These are phyloP conservation scores for Paramecium sexaurelia DNA, from an alignment of 73 alveolate genomes.

Conservation along the genomic window DNA sequence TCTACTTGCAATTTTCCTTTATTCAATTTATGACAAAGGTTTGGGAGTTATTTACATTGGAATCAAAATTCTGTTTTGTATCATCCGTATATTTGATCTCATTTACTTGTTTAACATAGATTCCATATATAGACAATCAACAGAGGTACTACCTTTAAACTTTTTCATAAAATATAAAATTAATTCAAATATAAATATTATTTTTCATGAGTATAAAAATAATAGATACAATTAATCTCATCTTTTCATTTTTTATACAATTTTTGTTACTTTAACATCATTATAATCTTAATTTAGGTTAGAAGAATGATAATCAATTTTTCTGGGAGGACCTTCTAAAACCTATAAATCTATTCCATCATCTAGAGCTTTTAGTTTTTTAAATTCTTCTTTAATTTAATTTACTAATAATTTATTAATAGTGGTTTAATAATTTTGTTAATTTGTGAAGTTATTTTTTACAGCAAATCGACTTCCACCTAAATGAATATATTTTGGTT, in stretches of 20 bases:
- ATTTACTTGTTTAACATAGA: background rate
- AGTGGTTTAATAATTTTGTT: background rate
- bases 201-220: background rate
- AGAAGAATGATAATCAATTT: slow-evolving; percentile 22
- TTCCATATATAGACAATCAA: background rate
- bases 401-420: background rate
- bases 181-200: background rate
- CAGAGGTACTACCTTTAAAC: background rate
- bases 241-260: slow-evolving; percentile 26
- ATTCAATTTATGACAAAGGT: background rate
- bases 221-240: background rate
- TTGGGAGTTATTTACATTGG: background rate
- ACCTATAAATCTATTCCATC: slow-evolving; percentile 8
- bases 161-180: slow-evolving; percentile 5
- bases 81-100: slow-evolving; percentile 1
- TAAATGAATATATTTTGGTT: slow-evolving; percentile 38
- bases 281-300: slow-evolving; percentile 31
- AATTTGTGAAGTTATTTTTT: background rate
- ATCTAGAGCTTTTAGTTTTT: background rate
- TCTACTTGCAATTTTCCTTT: background rate
- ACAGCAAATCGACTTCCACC: slow-evolving; percentile 32
- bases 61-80: background rate
- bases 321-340: slow-evolving; percentile 37
- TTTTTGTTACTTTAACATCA: slow-evolving; percentile 48
- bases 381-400: background rate